phyloP scores from a whole-genome alignment of 192 early-diverging fungal genomes.

The Linnemannia schmuckeri region DNA sequence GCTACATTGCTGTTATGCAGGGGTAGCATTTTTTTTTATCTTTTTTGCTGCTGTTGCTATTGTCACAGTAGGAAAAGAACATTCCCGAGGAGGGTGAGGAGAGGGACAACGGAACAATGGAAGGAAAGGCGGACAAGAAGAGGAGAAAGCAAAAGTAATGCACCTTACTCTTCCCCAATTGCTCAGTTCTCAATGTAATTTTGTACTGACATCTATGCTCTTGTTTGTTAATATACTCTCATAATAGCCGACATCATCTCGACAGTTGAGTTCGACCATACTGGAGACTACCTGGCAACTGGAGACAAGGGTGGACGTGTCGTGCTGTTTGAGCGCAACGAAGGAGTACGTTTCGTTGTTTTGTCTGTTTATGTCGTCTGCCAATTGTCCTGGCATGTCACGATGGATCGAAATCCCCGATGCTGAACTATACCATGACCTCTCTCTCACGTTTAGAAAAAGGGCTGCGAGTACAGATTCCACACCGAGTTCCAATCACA shows the following conservation, averaged over 20 bases:
- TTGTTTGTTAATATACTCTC: not conserved
- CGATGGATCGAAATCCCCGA: not conserved
- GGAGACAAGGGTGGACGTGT: slow-evolving; percentile 98
- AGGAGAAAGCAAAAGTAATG: not conserved
- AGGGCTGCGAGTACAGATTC: slow-evolving; percentile 99
- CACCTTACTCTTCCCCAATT: not conserved
- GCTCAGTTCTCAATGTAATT: not conserved
- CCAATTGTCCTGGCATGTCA: not conserved
- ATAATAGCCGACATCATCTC: slow-evolving; percentile 96
- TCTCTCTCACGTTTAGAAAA: slow-evolving; percentile 77
- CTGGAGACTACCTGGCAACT: slow-evolving; percentile 96
- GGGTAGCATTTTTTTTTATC: not conserved
- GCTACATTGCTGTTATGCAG: not conserved
- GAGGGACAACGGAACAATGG: not conserved
- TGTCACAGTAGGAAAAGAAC: not conserved
- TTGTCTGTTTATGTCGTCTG: not conserved
- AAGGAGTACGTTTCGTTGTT: slow-evolving; percentile 77
- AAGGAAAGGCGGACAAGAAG: not conserved
- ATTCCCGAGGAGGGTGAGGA: not conserved
- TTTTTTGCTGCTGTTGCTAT: not conserved
- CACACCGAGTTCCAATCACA: slow-evolving; percentile 99
- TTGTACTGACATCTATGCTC: not conserved
- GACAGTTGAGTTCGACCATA: slow-evolving; percentile 97
- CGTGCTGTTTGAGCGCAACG: slow-evolving; percentile 97
- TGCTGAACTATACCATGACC: not conserved